A percentile compares a stretch with the other conserved stretches of the same genome.
These are phyloP conservation scores for Moricandia arvensis DNA, from an alignment of 345 rosid genomes.

Conservation along the genomic window DNA sequence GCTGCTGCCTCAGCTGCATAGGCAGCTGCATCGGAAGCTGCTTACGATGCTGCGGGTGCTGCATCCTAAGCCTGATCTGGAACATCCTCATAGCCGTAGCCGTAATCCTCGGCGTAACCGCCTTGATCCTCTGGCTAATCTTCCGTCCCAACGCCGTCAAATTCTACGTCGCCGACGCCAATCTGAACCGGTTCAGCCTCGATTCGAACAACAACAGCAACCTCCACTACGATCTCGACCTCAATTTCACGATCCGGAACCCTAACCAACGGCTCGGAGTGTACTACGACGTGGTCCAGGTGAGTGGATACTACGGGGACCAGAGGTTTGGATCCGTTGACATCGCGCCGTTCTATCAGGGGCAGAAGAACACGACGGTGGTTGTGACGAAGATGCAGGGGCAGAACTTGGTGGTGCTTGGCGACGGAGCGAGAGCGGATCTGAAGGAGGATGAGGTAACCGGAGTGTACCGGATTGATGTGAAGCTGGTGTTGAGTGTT, in stretches of 20 bases:
- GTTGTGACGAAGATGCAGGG: constrained; percentile 44
- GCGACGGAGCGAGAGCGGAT: constrained; percentile 24
- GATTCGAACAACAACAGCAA: constrained; percentile 39
- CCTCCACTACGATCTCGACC: constrained; percentile 44
- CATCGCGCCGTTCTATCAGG: constrained; percentile 62
- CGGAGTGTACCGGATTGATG: constrained; percentile 49
- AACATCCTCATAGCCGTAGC: constrained; percentile 45
- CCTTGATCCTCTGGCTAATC: constrained; percentile 55
- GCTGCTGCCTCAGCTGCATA: constrained; percentile 49
- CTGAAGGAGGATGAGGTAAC: constrained; percentile 39
- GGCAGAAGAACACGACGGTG: constrained; percentile 62
- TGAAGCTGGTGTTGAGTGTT: constrained; percentile 48
- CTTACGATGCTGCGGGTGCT: constrained; percentile 47
- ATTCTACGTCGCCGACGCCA: constrained; percentile 48
- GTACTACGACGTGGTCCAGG: constrained; percentile 50
- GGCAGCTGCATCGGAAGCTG: constrained; percentile 37
- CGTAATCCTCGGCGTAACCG: constrained; percentile 41
- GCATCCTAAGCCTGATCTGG: constrained; percentile 52
- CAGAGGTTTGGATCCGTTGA: constrained; percentile 35
- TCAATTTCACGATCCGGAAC: constrained; percentile 58
- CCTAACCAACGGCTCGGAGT: constrained; percentile 60
- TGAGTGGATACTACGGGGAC: constrained; percentile 41
- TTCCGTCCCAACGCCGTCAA: constrained; percentile 62
- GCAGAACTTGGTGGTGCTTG: constrained; percentile 34
- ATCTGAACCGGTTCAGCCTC: constrained; percentile 45